Evolutionary conservation across 2,329 filamentous ascomycete species (phyloP), one percentile per base, ranked within the genome.

Genomic region (Clarireedia sp.): DNA sequence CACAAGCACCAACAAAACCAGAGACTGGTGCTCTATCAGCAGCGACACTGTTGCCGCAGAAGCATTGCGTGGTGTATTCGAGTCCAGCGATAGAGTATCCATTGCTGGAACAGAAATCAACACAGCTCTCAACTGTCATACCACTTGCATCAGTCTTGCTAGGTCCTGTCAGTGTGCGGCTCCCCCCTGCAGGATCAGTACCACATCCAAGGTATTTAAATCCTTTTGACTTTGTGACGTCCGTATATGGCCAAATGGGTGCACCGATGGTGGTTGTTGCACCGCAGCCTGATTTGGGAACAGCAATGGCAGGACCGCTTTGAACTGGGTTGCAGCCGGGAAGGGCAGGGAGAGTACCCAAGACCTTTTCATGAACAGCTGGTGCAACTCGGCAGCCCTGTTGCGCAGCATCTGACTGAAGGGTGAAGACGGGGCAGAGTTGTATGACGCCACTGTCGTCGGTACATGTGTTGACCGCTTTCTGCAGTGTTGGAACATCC

Each of bases 161-260:
- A 17, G 48, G 45, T 6, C 57, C 47, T 21, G 24, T 37, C 5
- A 56, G 24, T 29, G 54, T 56, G 14, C 73, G 73, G 41, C 75
- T 73, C 51, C 70, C 60, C 48, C 58, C 59, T 19, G 70, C 71
- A 54, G 71, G 64, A 58, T 80, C 78, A 26, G 71, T 73, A 63
- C 78, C 85, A 71, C 85, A 89, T 54, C 85, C 85, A n/a, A 78
- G 66, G 60, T 81, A 77, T 44, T 73, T 71, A 74, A 83, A 88
- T 46, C 75, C 73, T 52, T 73, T 72, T 45, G 77, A 71, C 23
- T 61, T 62, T 3, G 74, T 75, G 24, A 76, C 67, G 50, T 77
- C 70, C 19, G 69, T 71, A 59, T 72, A 75, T 58, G 70, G 68
- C 23, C 71, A 69, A 47, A 71, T 65, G 60, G 76, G 78, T 29